Conservation (phyloP, 805 yeast genomes). For the Yarrowia porcina region DNA sequence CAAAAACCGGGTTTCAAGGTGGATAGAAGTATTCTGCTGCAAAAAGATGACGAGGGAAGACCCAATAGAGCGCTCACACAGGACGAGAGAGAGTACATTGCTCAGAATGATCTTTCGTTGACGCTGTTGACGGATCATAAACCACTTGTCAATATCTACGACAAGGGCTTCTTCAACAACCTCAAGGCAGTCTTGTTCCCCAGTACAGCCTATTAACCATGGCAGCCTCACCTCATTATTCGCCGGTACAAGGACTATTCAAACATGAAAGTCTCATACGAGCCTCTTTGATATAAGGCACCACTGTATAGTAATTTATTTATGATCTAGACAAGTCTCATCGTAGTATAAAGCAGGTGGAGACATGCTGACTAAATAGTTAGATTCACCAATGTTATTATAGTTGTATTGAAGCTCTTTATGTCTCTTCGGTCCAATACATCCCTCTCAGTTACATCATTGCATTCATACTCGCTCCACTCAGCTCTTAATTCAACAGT, state of each 20-base stretch:
- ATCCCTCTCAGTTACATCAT: too few species aligned
- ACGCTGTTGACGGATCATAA: constrained; percentile 32
- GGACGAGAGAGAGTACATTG: constrained; percentile 34
- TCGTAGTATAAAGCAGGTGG: too few species aligned
- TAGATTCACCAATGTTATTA: too few species aligned
- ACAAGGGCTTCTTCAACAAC: constrained; percentile 38
- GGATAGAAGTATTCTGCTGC: constrained; percentile 34
- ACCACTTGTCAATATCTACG: constrained; percentile 42
- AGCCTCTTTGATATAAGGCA: too few species aligned
- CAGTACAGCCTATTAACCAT: not conserved
- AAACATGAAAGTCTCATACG: too few species aligned
- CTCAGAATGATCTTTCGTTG: constrained; percentile 30
- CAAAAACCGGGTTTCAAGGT: constrained; percentile 29
- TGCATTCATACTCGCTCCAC: too few species aligned
- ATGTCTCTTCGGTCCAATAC: too few species aligned
- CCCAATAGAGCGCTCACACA: constrained; percentile 35
- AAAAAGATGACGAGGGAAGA: constrained; percentile 31
- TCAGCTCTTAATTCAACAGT: too few species aligned
- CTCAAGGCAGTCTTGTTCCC: constrained; percentile 25
- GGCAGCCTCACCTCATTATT: too few species aligned
- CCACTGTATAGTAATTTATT: not conserved
- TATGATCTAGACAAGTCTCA: not conserved
- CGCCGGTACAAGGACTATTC: too few species aligned
- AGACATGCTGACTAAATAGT: too few species aligned
- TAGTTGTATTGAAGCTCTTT: too few species aligned